A percentile compares a stretch with the other conserved stretches of the same genome.
These are phyloP conservation scores for Mortierella sp. DNA, from an alignment of 371 early-diverging fungal species.

Conservation along the genomic window DNA sequence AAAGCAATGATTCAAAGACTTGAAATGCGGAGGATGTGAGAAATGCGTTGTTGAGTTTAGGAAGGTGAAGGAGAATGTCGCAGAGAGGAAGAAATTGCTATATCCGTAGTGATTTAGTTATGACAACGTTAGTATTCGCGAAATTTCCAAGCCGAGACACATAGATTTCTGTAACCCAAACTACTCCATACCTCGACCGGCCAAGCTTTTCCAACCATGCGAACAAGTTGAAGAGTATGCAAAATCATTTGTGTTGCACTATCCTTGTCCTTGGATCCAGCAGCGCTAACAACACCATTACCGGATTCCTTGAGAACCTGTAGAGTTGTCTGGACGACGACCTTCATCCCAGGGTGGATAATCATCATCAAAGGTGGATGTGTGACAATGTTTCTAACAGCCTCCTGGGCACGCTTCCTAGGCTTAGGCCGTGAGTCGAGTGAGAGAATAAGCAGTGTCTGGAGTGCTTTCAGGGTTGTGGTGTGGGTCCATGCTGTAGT, in stretches of 20 bases:
- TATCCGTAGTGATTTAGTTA: neutral
- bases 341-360: constrained; percentile 84
- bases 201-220: constrained; percentile 81
- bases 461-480: constrained; percentile 75
- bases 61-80: constrained; percentile 83
- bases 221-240: constrained; percentile 84
- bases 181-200: constrained; percentile 67
- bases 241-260: constrained; percentile 60
- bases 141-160: neutral
- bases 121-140: neutral
- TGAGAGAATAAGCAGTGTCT: constrained; percentile 79
- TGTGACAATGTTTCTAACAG: constrained; percentile 74
- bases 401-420: constrained; percentile 90
- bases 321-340: constrained; percentile 80
- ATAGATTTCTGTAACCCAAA: neutral
- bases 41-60: constrained; percentile 85
- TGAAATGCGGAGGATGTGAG: constrained; percentile 88
- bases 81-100: constrained; percentile 74
- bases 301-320: constrained; percentile 77
- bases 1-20: constrained; percentile 77
- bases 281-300: constrained; percentile 74
- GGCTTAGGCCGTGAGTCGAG: constrained; percentile 92
- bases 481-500: constrained; percentile 79
- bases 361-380: constrained; percentile 81
- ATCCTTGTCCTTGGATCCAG: constrained; percentile 60